Evolutionary conservation across 2,329 filamentous ascomycete species (phyloP).

Genomic region (Trichoderma atrobrunneum): DNA sequence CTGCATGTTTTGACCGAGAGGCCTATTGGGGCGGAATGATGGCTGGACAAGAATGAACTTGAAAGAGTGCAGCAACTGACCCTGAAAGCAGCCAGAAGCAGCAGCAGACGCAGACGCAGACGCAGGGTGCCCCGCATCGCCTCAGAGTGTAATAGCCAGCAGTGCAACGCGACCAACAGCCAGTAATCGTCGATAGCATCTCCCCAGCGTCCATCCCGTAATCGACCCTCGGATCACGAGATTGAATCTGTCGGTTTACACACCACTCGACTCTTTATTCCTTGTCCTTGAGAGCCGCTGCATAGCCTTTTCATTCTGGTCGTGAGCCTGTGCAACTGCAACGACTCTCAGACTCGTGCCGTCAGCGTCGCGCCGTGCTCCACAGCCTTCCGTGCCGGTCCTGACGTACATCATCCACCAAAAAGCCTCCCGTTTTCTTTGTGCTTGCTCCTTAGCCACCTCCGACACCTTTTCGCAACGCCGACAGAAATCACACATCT

Average conservation of each 20-base stretch:
- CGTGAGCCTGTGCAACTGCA: conserved; percentile 18
- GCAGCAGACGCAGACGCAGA: conserved; percentile 3
- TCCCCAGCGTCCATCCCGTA: conserved; percentile 4
- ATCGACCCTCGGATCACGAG: background rate
- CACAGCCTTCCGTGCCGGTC: conserved; percentile 20
- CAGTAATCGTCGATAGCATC: conserved; percentile 1
- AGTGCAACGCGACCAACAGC: background rate
- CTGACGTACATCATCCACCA: conserved; percentile 21
- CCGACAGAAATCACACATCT: background rate
- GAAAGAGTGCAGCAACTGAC: conserved; percentile 13
- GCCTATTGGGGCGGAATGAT: conserved; percentile 11
- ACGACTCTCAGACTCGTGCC: conserved; percentile 10
- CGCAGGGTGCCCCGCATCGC: conserved; percentile 20
- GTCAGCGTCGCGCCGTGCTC: conserved; percentile 21
- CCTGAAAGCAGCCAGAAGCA: conserved; percentile 12
- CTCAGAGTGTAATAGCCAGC: conserved; percentile 14
- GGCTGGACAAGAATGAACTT: background rate
- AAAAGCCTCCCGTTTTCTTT: conserved; percentile 19
- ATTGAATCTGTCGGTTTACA: background rate
- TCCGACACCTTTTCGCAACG: conserved; percentile 14
- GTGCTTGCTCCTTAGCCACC: conserved; percentile 16
- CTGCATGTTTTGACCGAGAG: background rate
- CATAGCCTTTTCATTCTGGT: conserved; percentile 5
- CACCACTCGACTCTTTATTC: background rate
- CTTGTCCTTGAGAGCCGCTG: background rate